Evolutionary conservation across 1,284 basidiomycete genomes (phyloP).

Genomic region (Ceratobasidium sp.): DNA sequence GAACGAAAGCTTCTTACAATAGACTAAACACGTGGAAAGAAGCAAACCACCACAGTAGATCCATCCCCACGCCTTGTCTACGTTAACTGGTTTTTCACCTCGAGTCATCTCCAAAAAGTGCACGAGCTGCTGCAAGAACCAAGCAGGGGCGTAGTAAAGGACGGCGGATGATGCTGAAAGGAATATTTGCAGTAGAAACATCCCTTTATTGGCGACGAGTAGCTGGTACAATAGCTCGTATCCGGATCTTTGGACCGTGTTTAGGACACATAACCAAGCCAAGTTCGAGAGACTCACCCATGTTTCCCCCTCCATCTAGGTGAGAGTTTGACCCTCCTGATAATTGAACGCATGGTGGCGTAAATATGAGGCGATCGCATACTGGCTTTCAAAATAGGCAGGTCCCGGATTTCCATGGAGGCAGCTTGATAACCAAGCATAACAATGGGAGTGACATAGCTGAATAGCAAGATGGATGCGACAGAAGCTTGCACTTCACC

Average conservation of each 20-base stretch:
- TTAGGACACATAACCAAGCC: slow-evolving; percentile 51
- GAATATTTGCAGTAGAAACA: slow-evolving; percentile 63
- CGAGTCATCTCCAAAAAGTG: slow-evolving; percentile 74
- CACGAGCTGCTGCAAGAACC: slow-evolving; percentile 80
- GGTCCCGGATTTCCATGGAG: slow-evolving; percentile 85
- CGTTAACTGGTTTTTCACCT: slow-evolving; percentile 58
- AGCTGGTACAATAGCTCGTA: slow-evolving; percentile 73
- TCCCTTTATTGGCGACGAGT: slow-evolving; percentile 65
- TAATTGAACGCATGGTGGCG: slow-evolving; percentile 62
- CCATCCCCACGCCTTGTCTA: slow-evolving; percentile 60
- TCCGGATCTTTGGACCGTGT: slow-evolving; percentile 64
- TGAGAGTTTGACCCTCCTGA: slow-evolving; percentile 61
- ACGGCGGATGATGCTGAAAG: slow-evolving; percentile 75
- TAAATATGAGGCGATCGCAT: slow-evolving; percentile 77
- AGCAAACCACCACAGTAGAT: slow-evolving; percentile 78
- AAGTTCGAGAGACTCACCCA: slow-evolving; percentile 49
- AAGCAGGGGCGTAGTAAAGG: slow-evolving; percentile 83
- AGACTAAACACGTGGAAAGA: slow-evolving; percentile 70
- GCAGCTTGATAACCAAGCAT: slow-evolving; percentile 80
- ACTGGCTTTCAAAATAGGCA: slow-evolving; percentile 80
- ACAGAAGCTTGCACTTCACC: slow-evolving; percentile 69
- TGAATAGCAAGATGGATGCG: slow-evolving; percentile 77
- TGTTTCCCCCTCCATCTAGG: slow-evolving; percentile 25
- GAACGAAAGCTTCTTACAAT: slow-evolving; percentile 63
- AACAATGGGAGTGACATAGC: slow-evolving; percentile 86